phyloP scores from a whole-genome alignment of 1,284 basidiomycete species.

The Sporisorium sorghi region DNA sequence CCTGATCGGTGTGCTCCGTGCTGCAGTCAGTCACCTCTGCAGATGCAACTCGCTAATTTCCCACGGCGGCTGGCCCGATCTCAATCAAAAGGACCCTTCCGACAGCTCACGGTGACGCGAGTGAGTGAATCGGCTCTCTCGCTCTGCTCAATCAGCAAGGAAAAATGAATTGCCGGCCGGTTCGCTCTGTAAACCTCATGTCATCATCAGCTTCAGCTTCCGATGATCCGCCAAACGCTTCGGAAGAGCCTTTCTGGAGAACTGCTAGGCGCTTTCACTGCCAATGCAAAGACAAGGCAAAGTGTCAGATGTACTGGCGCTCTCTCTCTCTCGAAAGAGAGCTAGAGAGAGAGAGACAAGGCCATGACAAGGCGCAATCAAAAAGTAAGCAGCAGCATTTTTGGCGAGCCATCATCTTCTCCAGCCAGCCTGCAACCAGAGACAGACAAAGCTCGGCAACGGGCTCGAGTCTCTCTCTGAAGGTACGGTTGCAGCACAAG shows the following conservation, averaged over 20 bases:
- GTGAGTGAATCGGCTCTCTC: not conserved
- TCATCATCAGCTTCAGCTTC: not conserved
- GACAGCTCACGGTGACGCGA: constrained; percentile 13
- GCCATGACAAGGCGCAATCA: not conserved
- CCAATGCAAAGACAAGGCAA: not conserved
- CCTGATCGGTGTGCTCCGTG: too few species aligned
- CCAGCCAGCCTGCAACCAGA: too few species aligned
- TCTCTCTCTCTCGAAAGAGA: too few species aligned
- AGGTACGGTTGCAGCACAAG: not conserved
- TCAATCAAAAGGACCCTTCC: constrained; percentile 3
- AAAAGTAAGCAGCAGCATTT: constrained; percentile 1
- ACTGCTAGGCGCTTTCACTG: too few species aligned
- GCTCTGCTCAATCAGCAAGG: constrained; percentile 1
- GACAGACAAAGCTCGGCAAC: not conserved
- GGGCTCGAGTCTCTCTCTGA: not conserved
- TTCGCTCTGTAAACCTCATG: not conserved
- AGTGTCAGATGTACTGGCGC: not conserved
- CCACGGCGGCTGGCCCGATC: constrained; percentile 10
- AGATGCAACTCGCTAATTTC: not conserved
- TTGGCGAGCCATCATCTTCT: too few species aligned
- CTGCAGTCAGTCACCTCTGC: constrained; percentile 1
- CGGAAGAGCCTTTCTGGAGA: too few species aligned
- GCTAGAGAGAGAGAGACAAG: not conserved
- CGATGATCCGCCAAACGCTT: not conserved
- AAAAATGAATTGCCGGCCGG: not conserved